Percentiles rank a stretch among this genome's conserved stretches.
phyloP scores from a whole-genome alignment of 176 grass and related monocot species.

The Chloris gayana region DNA sequence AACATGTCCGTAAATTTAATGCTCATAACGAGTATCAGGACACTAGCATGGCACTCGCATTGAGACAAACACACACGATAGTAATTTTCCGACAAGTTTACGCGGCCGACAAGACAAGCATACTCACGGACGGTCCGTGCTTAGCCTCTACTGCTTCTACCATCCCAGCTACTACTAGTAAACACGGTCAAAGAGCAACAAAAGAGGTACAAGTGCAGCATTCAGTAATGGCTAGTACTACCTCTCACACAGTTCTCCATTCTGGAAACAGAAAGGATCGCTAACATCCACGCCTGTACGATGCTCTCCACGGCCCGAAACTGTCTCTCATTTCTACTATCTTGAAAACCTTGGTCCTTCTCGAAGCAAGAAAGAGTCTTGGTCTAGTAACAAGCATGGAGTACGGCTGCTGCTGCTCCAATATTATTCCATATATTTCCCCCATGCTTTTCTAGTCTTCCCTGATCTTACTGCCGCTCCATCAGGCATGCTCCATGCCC shows the following conservation, averaged over 20 bases:
- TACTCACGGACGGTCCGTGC: not conserved
- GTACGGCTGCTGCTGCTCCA: too few species aligned
- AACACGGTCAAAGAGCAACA: not conserved
- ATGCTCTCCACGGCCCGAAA: not conserved
- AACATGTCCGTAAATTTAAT: too few species aligned
- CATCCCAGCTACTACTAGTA: too few species aligned
- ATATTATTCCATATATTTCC: not conserved
- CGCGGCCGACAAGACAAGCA: not conserved
- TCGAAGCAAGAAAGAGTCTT: conserved; percentile 3
- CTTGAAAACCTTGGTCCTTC: not conserved
- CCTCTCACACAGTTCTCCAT: not conserved
- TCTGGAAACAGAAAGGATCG: not conserved
- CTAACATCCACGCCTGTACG: not conserved
- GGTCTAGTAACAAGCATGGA: not conserved
- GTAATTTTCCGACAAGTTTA: not conserved
- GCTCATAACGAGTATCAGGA: too few species aligned
- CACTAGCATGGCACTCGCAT: too few species aligned
- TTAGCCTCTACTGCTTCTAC: not conserved
- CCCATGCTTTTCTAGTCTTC: not conserved
- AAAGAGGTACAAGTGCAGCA: not conserved
- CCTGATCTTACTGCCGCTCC: not conserved
- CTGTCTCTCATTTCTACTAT: not conserved
- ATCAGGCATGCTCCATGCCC: conserved; percentile 15
- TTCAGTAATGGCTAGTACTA: not conserved
- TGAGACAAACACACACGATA: not conserved